phyloP scores from a whole-genome alignment of 1,284 basidiomycete species.

The Boletus semigastroideus region DNA sequence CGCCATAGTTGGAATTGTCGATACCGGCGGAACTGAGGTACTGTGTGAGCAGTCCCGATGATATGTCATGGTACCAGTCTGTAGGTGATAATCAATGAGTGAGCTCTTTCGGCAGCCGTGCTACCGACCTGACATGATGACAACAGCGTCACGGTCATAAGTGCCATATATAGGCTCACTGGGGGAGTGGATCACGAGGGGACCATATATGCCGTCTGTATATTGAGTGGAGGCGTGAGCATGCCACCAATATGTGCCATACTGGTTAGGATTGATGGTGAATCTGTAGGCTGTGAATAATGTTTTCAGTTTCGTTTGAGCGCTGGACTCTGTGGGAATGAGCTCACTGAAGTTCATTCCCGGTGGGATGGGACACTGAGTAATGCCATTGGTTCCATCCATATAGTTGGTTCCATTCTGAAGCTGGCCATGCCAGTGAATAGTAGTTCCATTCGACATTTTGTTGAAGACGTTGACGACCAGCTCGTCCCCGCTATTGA shows the following conservation, averaged over 20 bases:
- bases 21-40: constrained; percentile 28
- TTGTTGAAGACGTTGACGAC: constrained; percentile 16
- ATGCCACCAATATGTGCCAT: constrained; percentile 9
- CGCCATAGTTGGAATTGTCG: constrained; percentile 31
- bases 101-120: neutral
- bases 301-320: too few relatives aligned
- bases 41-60: constrained; percentile 30
- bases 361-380: constrained; percentile 15
- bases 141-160: constrained; percentile 29
- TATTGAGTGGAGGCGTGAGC: constrained; percentile 34
- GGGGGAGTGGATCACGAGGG: constrained; percentile 33
- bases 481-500: too few relatives aligned
- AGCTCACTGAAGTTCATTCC: too few relatives aligned
- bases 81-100: neutral
- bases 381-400: constrained; percentile 16
- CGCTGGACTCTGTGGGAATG: too few relatives aligned
- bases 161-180: constrained; percentile 28
- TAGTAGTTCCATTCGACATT: constrained; percentile 29
- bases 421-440: too few relatives aligned
- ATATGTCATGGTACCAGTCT: constrained; percentile 36
- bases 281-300: too few relatives aligned
- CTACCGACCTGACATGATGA: constrained; percentile 30
- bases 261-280: constrained; percentile 15
- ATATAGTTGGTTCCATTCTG: constrained; percentile 33
- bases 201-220: constrained; percentile 36